Percentiles rank a stretch among this genome's conserved stretches.
Evolutionary conservation across 139 green algal species (phyloP).

Genomic region (Haematococcus sp.): DNA sequence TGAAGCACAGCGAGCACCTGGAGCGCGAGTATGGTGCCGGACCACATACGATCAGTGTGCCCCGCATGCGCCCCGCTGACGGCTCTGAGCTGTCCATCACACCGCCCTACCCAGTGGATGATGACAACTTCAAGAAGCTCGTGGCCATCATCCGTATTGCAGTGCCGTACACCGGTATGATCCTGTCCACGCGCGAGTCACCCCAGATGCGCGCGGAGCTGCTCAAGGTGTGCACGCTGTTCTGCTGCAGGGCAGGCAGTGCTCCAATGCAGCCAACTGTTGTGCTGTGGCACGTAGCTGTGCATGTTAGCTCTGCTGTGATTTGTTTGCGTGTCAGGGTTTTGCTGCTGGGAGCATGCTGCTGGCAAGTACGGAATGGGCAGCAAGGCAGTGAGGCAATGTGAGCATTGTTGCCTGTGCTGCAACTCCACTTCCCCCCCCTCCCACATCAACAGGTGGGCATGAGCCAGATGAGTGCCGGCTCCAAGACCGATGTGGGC

Average conservation of each 20-base stretch:
- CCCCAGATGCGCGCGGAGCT: slow-evolving; percentile 59
- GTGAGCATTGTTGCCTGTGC: neutral
- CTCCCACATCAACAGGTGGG: slow-evolving; percentile 25
- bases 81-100: slow-evolving; percentile 52
- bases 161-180: slow-evolving; percentile 77
- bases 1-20: slow-evolving; percentile 68
- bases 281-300: too few relatives aligned
- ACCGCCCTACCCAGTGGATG: slow-evolving; percentile 49
- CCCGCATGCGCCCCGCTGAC: slow-evolving; percentile 67
- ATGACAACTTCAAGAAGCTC: slow-evolving; percentile 60
- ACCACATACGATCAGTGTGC: slow-evolving; percentile 67
- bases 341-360: neutral
- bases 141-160: slow-evolving; percentile 61
- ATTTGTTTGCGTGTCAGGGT: neutral
- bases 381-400: neutral
- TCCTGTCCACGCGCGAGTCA: slow-evolving; percentile 60
- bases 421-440: neutral
- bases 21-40: slow-evolving; percentile 62
- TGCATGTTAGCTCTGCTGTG: neutral
- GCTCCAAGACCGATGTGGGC: slow-evolving; percentile 65
- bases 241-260: too few relatives aligned
- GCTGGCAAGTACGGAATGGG: neutral
- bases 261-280: too few relatives aligned
- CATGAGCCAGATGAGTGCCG: slow-evolving; percentile 68
- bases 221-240: slow-evolving; percentile 30